phyloP scores from a whole-genome alignment of 192 early-diverging fungal species.

The Coemansia sp. region DNA sequence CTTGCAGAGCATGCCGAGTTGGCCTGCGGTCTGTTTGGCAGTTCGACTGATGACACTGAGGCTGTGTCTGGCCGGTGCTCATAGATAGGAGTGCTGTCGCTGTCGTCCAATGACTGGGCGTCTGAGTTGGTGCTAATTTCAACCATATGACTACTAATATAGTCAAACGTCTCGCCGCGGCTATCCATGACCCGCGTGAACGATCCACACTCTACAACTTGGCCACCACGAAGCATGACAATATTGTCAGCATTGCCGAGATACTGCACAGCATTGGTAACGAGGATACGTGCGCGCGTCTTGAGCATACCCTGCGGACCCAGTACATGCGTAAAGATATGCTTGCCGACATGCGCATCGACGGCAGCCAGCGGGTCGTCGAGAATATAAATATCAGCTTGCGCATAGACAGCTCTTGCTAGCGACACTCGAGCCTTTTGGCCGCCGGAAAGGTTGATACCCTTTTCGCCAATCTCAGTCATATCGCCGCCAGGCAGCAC shows the following conservation, averaged over 20 bases:
- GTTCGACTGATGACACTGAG: not conserved
- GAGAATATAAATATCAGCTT: slow-evolving; percentile 67
- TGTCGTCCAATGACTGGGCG: not conserved
- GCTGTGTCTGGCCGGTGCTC: not conserved
- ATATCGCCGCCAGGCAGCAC: slow-evolving; percentile 61
- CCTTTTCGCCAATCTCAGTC: slow-evolving; percentile 68
- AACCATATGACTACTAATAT: slow-evolving; percentile 20
- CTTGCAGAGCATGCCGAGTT: not conserved
- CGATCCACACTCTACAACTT: slow-evolving; percentile 56
- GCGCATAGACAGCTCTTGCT: slow-evolving; percentile 68
- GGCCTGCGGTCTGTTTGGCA: not conserved
- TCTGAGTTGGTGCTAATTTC: slow-evolving; percentile 21
- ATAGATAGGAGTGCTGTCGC: not conserved
- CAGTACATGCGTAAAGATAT: slow-evolving; percentile 61
- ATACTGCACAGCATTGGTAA: slow-evolving; percentile 64
- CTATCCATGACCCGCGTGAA: slow-evolving; percentile 56
- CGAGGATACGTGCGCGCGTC: slow-evolving; percentile 59
- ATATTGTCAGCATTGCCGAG: slow-evolving; percentile 57
- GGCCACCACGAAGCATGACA: slow-evolving; percentile 57
- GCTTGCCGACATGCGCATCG: slow-evolving; percentile 66
- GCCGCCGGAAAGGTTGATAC: slow-evolving; percentile 65
- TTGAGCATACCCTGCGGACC: slow-evolving; percentile 56
- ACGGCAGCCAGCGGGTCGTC: slow-evolving; percentile 77
- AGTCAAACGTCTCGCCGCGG: slow-evolving; percentile 47
- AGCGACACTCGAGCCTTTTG: slow-evolving; percentile 68